Evolutionary conservation across 1,284 basidiomycete species (phyloP).

Genomic region (Irpex rosettiformis): DNA sequence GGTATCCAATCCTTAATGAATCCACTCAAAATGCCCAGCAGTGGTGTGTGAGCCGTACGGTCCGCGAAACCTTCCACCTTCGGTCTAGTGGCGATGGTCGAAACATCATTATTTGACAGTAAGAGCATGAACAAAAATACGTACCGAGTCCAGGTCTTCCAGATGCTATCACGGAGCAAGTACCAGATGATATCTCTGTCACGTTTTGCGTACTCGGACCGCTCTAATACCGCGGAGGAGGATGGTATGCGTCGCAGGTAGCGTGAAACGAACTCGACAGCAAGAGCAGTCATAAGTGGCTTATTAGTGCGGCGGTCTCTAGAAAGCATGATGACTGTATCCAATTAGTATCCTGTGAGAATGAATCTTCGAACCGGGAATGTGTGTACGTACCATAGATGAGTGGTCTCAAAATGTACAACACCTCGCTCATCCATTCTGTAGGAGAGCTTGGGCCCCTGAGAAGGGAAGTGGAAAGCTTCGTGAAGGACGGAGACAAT

Average conservation of each 20-base stretch:
- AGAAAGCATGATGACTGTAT: slow-evolving; percentile 28
- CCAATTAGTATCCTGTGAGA: slow-evolving; percentile 22
- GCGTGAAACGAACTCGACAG: slow-evolving; percentile 63
- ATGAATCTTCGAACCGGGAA: neutral
- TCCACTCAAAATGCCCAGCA: slow-evolving; percentile 74
- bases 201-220: slow-evolving; percentile 77
- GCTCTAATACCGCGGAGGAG: slow-evolving; percentile 61
- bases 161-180: slow-evolving; percentile 84
- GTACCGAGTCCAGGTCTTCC: slow-evolving; percentile 82
- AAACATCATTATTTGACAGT: no score
- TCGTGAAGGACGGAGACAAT: slow-evolving; percentile 65
- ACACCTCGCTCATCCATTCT: slow-evolving; percentile 68
- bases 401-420: slow-evolving; percentile 67
- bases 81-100: slow-evolving; percentile 47
- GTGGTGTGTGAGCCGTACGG: slow-evolving; percentile 57
- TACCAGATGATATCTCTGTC: slow-evolving; percentile 85
- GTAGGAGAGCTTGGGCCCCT: slow-evolving; percentile 54
- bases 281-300: slow-evolving; percentile 54
- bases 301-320: slow-evolving; percentile 35
- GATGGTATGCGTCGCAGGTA: slow-evolving; percentile 63
- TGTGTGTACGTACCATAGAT: slow-evolving; percentile 56
- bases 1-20: slow-evolving; percentile 90
- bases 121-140: slow-evolving; percentile 21
- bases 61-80: slow-evolving; percentile 67
- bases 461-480: slow-evolving; percentile 61